Evolutionary conservation across 2,329 filamentous ascomycete genomes (phyloP), one percentile per base, ranked within the genome.

Genomic region (Graphilbum sp.): DNA sequence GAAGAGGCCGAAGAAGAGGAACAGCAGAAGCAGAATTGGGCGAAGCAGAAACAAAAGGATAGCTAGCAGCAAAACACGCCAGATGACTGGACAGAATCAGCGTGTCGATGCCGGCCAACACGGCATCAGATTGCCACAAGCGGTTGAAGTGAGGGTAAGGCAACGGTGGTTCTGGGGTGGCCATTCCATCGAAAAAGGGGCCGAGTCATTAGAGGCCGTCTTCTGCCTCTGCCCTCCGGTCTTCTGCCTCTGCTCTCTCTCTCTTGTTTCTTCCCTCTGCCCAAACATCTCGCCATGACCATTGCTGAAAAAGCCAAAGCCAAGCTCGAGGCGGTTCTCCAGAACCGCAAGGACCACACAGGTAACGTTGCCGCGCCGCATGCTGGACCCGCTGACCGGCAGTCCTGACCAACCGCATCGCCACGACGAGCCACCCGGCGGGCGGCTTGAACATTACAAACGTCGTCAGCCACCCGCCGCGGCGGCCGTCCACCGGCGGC

Each of bases 281-380:
- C n/a, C n/a, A n/a, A n/a, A n/a, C n/a, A n/a, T n/a, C n/a, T n/a
- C 27, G 8, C 7, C 7, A 11, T 37, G 34, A 40, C 36, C 13
- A n/a, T 37, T 13, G 16, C 32, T 13, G 7, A 18, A n/a, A 35
- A 25, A 23, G 41, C 41, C 27, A 40, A 40, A 32, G 41, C 29
- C 12, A 40, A 40, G 30, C 35, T 40, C 11, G 41, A 40, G 5
- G 38, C 41, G 27, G 38, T 43, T 21, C 34, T 40, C 25, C 17
- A 38, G 11, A 35, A 27, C 33, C 35, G 35, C 16, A 32, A 35
- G 5, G 27, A 33, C 16, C 18, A 20, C 2, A 36, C 3, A 11
- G 10, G 37, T 38, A 23, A 29, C 8, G 6, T 29, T 13, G 27
- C 5, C 15, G 6, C 13, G 6, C 15, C 13, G 10, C 15, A 13